Evolutionary conservation across 208 protist genomes (phyloP).

Genomic region (Giardia muris): DNA sequence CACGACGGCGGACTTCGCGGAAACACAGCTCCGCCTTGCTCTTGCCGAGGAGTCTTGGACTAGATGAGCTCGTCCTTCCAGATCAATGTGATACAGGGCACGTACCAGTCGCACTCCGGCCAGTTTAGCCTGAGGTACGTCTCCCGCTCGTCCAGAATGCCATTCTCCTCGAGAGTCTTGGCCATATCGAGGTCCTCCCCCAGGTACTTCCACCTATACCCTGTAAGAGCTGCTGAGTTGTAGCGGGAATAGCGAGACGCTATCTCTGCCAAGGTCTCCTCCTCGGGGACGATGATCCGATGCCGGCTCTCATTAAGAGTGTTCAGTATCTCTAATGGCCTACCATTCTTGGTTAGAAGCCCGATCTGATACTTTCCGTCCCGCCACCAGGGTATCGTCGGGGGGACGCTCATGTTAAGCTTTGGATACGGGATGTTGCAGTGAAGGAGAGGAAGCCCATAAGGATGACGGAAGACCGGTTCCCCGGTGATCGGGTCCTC

Average conservation of each 20-base stretch:
- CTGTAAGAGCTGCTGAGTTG: not conserved
- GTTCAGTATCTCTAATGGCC: conserved; percentile 14
- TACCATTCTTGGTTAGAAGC: not conserved
- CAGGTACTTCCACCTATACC: not conserved
- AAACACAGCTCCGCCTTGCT: too few relatives aligned
- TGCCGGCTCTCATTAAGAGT: not conserved
- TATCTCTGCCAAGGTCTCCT: conserved; percentile 6
- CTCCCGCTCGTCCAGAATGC: not conserved
- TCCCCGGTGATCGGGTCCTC: not conserved
- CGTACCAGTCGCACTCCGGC: not conserved
- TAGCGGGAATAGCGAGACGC: not conserved
- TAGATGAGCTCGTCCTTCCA: conserved; percentile 16
- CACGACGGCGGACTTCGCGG: too few relatives aligned
- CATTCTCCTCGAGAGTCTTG: not conserved
- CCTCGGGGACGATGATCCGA: not conserved
- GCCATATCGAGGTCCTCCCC: not conserved
- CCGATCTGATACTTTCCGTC: not conserved
- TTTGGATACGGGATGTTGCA: not conserved
- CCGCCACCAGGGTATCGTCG: conserved; percentile 2
- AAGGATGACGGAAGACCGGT: not conserved
- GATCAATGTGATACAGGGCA: conserved; percentile 1
- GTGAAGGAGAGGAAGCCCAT: not conserved
- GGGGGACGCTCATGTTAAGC: not conserved
- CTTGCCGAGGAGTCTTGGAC: too few relatives aligned
- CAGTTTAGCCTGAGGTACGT: not conserved